phyloP scores from a whole-genome alignment of 108 stramenopile genomes.

The Ochromonas danica region DNA sequence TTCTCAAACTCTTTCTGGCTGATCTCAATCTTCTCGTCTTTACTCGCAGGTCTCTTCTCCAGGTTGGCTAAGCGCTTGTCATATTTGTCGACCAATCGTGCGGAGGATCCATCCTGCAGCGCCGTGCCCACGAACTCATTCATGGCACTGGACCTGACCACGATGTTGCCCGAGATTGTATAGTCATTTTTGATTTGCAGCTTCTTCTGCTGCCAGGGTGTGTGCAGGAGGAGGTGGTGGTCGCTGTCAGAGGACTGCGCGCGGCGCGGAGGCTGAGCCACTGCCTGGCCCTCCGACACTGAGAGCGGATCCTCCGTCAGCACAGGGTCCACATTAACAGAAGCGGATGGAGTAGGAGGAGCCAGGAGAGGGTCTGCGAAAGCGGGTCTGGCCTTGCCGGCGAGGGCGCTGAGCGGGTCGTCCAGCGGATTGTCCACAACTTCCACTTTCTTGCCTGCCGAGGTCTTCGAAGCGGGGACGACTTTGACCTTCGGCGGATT shows the following conservation, averaged over 20 bases:
- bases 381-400: too few species aligned
- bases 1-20: constrained; percentile 41
- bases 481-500: background rate
- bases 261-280: too few species aligned
- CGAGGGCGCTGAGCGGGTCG: constrained; percentile 16
- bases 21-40: constrained; percentile 37
- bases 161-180: constrained; percentile 15
- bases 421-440: background rate
- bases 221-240: too few species aligned
- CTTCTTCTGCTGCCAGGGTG: constrained; percentile 24
- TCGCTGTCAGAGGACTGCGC: too few species aligned
- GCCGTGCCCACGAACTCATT: constrained; percentile 19
- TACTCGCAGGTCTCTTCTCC: background rate
- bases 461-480: background rate
- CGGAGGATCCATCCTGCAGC: constrained; percentile 21
- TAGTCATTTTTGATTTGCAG: constrained; percentile 26
- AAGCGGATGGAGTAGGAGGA: background rate
- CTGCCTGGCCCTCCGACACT: too few species aligned
- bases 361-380: background rate
- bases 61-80: constrained; percentile 26
- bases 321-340: too few species aligned
- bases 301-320: too few species aligned
- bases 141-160: background rate
- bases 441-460: background rate
- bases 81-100: constrained; percentile 4